Percentiles rank a stretch among this genome's conserved stretches.
phyloP scores from a whole-genome alignment of 371 early-diverging fungal species.

The Ordospora pajunii region DNA sequence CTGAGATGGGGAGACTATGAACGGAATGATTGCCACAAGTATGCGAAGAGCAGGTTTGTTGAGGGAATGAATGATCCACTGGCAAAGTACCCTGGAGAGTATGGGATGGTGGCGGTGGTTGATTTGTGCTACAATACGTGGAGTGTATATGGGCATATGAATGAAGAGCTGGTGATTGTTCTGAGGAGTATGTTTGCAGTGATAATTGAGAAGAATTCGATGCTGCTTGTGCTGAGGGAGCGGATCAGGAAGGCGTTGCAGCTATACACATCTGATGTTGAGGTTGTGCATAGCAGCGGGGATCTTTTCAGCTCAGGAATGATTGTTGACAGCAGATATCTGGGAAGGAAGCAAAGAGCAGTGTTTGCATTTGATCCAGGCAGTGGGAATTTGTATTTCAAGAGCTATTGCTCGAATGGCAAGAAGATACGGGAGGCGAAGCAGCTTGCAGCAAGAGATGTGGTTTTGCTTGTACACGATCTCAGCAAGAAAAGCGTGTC shows the following conservation, averaged over 20 bases:
- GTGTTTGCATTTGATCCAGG: slow-evolving; percentile 94
- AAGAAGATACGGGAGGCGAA: slow-evolving; percentile 96
- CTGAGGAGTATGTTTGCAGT: slow-evolving; percentile 62
- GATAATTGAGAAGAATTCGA: slow-evolving; percentile 92
- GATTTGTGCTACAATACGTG: slow-evolving; percentile 86
- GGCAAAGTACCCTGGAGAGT: slow-evolving; percentile 83
- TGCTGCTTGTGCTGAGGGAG: slow-evolving; percentile 85
- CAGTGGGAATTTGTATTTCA: slow-evolving; percentile 90
- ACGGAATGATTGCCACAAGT: slow-evolving; percentile 89
- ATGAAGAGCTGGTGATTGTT: slow-evolving; percentile 79
- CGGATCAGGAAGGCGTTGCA: slow-evolving; percentile 93
- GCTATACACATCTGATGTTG: slow-evolving; percentile 67
- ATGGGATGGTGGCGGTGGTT: slow-evolving; percentile 84
- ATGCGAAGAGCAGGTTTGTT: slow-evolving; percentile 88
- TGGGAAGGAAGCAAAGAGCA: slow-evolving; percentile 77
- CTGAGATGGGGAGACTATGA: slow-evolving; percentile 96
- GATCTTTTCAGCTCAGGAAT: slow-evolving; percentile 14
- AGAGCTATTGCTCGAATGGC: slow-evolving; percentile 94
- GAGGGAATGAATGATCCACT: slow-evolving; percentile 90
- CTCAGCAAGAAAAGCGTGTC: slow-evolving; percentile 87
- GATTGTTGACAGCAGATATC: neutral
- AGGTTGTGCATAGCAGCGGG: neutral
- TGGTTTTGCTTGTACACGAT: slow-evolving; percentile 93
- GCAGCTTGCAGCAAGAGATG: slow-evolving; percentile 91
- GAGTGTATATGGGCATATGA: slow-evolving; percentile 95